Base-by-base conservation (phyloP, 257 asterid genomes). In the Thymus quinquecostatus region DNA sequence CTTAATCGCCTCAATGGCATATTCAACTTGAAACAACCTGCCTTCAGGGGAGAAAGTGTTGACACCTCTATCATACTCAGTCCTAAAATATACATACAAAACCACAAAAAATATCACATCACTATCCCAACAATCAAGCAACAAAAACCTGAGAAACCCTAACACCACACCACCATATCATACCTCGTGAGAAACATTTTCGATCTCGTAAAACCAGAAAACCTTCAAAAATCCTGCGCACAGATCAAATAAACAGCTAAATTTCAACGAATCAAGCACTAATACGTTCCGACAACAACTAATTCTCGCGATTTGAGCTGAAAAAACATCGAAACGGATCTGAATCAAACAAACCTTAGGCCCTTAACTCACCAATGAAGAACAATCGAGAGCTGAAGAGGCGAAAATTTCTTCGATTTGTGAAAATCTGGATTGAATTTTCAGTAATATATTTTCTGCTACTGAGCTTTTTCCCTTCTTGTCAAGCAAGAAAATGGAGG, bases 41-140 rank as follows among this genome's bases (percentile, higher is more conserved):
- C 97, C 98, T 85, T 92, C 98, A 10, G 96, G 98, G 6, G 98
- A 92, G 87, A 92, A 92, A 58, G 98, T 92, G 78, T 92, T 88
- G 68, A 91, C 97, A 76, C 97, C 97, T 80, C 97, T 84, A 79
- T 90, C 98, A 79, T 92, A 92, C 88, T 90, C 98, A 45, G 98
- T 90, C 88, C 98, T 65, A 65, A 65, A 45, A 47, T 29, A 38
- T 38, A 34, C 4, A 34, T 89, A 53, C 0, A 8, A 50, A 58
- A 50, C 1, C 3, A 29, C 28, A 8, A 29, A 21, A 14, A 30
- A 63, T 64, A 21, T 27, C 58, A 9, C 66, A n/a, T 13, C 59
- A 62, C 10, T 49, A 50, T 47, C 13, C 5, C 21, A 61, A 48
- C 4, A 41, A 14, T n/a, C 2, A 60, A 40, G 3, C 36, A 5